Percentiles rank a stretch among this genome's conserved stretches.
Evolutionary conservation across 306 rosid species (phyloP).

Genomic region (Ochetophila trinervis): DNA sequence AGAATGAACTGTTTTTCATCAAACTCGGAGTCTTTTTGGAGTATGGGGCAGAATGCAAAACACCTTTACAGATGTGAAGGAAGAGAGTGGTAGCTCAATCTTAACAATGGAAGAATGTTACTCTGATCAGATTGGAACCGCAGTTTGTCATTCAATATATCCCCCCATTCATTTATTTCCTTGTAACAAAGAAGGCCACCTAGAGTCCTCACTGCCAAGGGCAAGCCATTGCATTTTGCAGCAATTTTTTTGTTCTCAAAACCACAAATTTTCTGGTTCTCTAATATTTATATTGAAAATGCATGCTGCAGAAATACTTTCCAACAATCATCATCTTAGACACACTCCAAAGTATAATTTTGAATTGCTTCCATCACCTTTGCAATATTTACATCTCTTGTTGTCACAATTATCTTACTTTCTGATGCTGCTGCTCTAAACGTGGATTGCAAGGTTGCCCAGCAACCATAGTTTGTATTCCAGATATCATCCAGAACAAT

Average conservation of each 20-base stretch:
- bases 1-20: not conserved
- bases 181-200: constrained; percentile 16
- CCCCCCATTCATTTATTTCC: constrained; percentile 6
- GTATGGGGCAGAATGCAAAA: constrained; percentile 13
- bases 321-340: constrained; percentile 8
- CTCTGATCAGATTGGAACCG: constrained; percentile 5
- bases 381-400: constrained; percentile 6
- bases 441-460: not conserved
- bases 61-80: constrained; percentile 20
- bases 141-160: constrained; percentile 12
- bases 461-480: not conserved
- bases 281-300: not conserved
- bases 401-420: constrained; percentile 27
- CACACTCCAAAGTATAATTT: not conserved
- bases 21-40: constrained; percentile 18
- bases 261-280: not conserved
- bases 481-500: constrained; percentile 30
- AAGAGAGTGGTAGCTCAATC: constrained; percentile 25
- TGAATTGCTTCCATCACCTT: not conserved
- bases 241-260: not conserved
- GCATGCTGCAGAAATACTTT: constrained; percentile 20
- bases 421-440: constrained; percentile 1
- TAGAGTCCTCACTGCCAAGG: constrained; percentile 20
- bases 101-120: constrained; percentile 15
- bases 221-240: constrained; percentile 27